phyloP scores from a whole-genome alignment of 306 rosid genomes.

The Vachellia collinsii region DNA sequence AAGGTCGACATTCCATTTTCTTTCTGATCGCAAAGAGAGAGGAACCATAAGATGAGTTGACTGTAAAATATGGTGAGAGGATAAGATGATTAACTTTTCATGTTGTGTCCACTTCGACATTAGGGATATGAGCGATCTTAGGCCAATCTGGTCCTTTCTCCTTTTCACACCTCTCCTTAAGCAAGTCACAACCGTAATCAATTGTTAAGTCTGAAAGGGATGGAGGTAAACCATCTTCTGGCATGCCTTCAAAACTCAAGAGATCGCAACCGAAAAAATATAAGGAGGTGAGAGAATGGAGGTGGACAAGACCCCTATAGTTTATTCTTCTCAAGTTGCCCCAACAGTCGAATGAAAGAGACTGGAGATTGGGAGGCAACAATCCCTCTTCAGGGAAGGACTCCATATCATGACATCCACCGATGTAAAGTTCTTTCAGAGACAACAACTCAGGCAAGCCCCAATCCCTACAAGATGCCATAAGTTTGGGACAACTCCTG shows the following conservation, averaged over 20 bases:
- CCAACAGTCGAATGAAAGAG: rapidly evolving
- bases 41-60: too few relatives aligned
- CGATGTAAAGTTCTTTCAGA: background rate
- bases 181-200: background rate
- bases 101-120: too few relatives aligned
- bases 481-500: background rate
- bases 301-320: background rate
- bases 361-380: background rate
- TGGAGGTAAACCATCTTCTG: background rate
- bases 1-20: too few relatives aligned
- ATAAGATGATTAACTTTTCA: too few relatives aligned
- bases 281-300: background rate
- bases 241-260: background rate
- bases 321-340: background rate
- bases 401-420: background rate
- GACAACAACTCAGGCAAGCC: constrained; percentile 28
- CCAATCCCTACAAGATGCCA: constrained; percentile 25
- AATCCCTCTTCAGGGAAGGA: background rate
- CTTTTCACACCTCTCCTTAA: background rate
- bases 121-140: background rate
- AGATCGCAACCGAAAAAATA: rapidly evolving
- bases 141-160: background rate
- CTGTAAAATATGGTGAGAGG: too few relatives aligned
- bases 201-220: background rate
- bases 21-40: too few relatives aligned